These are phyloP conservation scores for Penium margaritaceum DNA, from an alignment of 139 green algal species.

Conservation along the genomic window DNA sequence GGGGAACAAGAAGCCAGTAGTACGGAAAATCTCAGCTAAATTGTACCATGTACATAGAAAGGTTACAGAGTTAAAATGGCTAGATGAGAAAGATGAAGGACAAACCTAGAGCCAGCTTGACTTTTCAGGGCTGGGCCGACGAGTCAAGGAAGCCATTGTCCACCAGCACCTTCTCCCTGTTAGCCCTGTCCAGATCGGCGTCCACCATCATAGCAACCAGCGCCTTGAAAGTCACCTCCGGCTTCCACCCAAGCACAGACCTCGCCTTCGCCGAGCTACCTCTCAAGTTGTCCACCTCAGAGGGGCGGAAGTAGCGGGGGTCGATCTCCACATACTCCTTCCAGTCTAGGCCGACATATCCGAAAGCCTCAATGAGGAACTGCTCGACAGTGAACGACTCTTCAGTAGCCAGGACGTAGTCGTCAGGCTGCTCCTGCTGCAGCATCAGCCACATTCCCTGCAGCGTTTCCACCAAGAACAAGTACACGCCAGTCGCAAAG, in stretches of 20 bases:
- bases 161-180: conserved; percentile 33
- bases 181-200: conserved; percentile 51
- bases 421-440: conserved; percentile 61
- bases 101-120: no score
- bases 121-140: conserved; percentile 3
- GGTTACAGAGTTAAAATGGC: no score
- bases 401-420: conserved; percentile 66
- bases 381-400: conserved; percentile 36
- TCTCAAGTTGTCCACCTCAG: conserved; percentile 66
- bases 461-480: no score
- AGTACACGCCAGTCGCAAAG: no score
- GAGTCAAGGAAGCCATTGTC: conserved; percentile 26
- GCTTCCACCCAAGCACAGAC: conserved; percentile 57
- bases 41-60: no score
- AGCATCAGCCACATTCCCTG: conserved; percentile 69
- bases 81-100: no score
- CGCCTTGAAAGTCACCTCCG: conserved; percentile 49
- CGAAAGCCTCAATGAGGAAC: conserved; percentile 34
- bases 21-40: no score
- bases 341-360: conserved; percentile 39
- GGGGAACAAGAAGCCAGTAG: no score
- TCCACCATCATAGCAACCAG: conserved; percentile 69
- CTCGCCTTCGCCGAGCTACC: conserved; percentile 58
- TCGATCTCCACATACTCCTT: conserved; percentile 46
- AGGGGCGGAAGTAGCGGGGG: conserved; percentile 62